These are phyloP conservation scores for Exophiala aquamarina DNA, from an alignment of 2,329 filamentous ascomycete species.

Conservation along the genomic window DNA sequence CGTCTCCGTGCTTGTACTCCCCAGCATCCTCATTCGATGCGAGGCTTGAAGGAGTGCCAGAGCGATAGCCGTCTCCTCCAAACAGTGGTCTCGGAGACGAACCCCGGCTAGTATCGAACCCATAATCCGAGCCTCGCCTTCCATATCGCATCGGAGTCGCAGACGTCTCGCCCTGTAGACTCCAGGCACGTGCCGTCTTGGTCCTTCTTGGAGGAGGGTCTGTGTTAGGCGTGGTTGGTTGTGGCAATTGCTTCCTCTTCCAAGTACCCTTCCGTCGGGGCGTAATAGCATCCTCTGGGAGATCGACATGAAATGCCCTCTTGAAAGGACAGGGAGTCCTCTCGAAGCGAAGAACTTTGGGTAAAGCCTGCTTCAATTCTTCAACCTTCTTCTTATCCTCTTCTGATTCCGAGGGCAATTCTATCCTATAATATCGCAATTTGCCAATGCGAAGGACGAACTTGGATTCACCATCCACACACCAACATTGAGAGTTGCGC, in stretches of 20 bases:
- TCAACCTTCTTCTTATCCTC: constrained; percentile 65
- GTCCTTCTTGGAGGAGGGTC: constrained; percentile 17
- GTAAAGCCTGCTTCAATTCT: constrained; percentile 68
- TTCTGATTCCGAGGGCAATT: constrained; percentile 67
- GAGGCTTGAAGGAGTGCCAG: constrained; percentile 22
- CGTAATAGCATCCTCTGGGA: constrained; percentile 67
- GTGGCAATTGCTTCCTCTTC: constrained; percentile 59
- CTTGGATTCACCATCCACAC: constrained; percentile 77
- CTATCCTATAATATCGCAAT: constrained; percentile 87
- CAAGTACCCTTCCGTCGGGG: constrained; percentile 69
- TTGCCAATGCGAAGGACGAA: constrained; percentile 85
- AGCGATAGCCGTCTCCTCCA: constrained; percentile 11
- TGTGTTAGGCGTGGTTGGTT: constrained; percentile 33
- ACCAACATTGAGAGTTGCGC: constrained; percentile 91
- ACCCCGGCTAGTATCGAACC: constrained; percentile 14
- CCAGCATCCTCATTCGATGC: constrained; percentile 19
- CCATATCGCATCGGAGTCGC: constrained; percentile 18
- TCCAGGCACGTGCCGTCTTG: constrained; percentile 24
- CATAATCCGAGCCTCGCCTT: constrained; percentile 24
- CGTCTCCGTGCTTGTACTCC: constrained; percentile 8
- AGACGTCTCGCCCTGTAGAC: constrained; percentile 17
- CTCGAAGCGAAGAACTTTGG: constrained; percentile 77
- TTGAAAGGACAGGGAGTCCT: constrained; percentile 85
- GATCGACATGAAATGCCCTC: constrained; percentile 69
- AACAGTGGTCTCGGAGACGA: constrained; percentile 15